Evolutionary conservation across 2,329 filamentous ascomycete genomes (phyloP).

Genomic region (Trichophaea hybrida): DNA sequence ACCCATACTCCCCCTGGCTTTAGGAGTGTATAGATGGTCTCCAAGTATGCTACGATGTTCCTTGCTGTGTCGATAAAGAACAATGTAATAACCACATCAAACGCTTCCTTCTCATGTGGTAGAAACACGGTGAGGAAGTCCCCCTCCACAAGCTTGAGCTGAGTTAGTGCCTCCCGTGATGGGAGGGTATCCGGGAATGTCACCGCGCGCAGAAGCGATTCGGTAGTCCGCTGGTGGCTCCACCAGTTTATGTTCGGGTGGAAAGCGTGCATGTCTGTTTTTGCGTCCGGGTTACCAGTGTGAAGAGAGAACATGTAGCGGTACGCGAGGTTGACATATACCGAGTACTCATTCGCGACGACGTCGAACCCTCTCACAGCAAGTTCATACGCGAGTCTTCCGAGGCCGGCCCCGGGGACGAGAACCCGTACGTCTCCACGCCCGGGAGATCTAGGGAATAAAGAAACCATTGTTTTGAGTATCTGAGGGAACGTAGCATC

Average conservation of each 20-base stretch:
- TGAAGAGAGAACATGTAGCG: slow-evolving; percentile 32
- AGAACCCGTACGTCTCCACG: slow-evolving; percentile 31
- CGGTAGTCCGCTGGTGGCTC: slow-evolving; percentile 41
- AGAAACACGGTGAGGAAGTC: slow-evolving; percentile 38
- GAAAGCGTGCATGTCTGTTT: slow-evolving; percentile 28
- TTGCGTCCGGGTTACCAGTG: slow-evolving; percentile 9
- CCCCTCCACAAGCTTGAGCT: slow-evolving; percentile 40
- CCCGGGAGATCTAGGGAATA: slow-evolving; percentile 27
- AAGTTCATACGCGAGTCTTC: slow-evolving; percentile 41
- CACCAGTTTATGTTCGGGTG: slow-evolving; percentile 44
- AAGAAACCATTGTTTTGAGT: slow-evolving; percentile 27
- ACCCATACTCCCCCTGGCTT: slow-evolving; percentile 40
- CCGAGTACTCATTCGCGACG: slow-evolving; percentile 44
- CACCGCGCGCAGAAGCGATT: slow-evolving; percentile 37
- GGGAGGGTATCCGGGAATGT: slow-evolving; percentile 34
- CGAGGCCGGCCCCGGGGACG: slow-evolving; percentile 41
- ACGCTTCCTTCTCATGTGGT: slow-evolving; percentile 27
- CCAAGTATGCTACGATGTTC: slow-evolving; percentile 42
- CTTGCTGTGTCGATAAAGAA: slow-evolving; percentile 49
- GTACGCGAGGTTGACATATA: slow-evolving; percentile 43
- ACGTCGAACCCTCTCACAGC: slow-evolving; percentile 38
- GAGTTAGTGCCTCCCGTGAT: slow-evolving; percentile 25
- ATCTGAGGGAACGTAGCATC: slow-evolving; percentile 34
- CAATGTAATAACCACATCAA: slow-evolving; percentile 41
- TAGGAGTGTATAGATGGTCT: slow-evolving; percentile 39